These are phyloP conservation scores for Plantago elongata DNA, from an alignment of 257 asterid genomes.

Conservation along the genomic window DNA sequence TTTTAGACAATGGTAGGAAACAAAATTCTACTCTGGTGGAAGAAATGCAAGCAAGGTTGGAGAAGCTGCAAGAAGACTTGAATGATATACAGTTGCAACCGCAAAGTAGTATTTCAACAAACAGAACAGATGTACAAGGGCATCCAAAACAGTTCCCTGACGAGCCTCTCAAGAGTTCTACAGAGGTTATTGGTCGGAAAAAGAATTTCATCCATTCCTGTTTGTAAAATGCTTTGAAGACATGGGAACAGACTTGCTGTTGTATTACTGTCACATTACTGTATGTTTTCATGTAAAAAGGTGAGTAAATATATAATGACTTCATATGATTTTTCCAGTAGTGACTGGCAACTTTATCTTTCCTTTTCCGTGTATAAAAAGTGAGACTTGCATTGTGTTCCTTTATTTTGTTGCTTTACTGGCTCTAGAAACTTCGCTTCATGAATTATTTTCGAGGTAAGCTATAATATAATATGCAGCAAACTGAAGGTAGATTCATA, in stretches of 20 bases:
- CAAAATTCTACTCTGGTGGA: constrained; percentile 37
- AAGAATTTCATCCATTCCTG: constrained; percentile 67
- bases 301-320: too few species aligned
- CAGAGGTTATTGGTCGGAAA: constrained; percentile 21
- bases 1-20: constrained; percentile 22
- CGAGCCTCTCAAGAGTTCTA: constrained; percentile 36
- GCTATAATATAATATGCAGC: too few species aligned
- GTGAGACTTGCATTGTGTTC: too few species aligned
- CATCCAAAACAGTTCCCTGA: constrained; percentile 29
- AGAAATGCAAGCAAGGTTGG: constrained; percentile 60
- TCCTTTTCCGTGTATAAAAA: too few species aligned
- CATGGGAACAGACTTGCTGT: too few species aligned
- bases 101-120: constrained; percentile 22
- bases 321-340: too few species aligned
- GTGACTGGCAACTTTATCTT: too few species aligned
- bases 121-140: constrained; percentile 26
- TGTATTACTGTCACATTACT: too few species aligned
- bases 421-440: too few species aligned
- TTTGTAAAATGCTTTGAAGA: constrained; percentile 24
- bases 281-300: not conserved
- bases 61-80: constrained; percentile 46
- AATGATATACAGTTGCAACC: constrained; percentile 32
- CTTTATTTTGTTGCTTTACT: too few species aligned
- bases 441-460: too few species aligned
- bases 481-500: too few species aligned